Evolutionary conservation across 2,329 filamentous ascomycete species (phyloP).

Genomic region (Endoconidiophora laricicola): DNA sequence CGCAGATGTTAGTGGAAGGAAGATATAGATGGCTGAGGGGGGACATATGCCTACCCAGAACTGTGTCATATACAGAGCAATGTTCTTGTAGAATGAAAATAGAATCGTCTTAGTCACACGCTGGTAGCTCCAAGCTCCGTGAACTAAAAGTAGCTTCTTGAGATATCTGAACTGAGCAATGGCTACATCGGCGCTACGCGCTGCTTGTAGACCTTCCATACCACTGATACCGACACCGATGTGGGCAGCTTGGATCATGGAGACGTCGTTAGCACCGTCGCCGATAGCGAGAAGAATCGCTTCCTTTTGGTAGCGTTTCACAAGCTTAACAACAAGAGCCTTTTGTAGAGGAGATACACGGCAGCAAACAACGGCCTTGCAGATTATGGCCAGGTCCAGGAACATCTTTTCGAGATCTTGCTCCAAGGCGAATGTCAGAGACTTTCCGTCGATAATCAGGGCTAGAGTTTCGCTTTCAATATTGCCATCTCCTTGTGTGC

Average conservation of each 20-base stretch:
- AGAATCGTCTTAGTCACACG: slow-evolving; percentile 92
- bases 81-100: slow-evolving; percentile 99
- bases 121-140: slow-evolving; percentile 95
- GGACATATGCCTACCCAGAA: slow-evolving; percentile 62
- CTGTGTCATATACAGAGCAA: slow-evolving; percentile 94
- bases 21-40: not conserved
- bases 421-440: slow-evolving; percentile 81
- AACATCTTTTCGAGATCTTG: slow-evolving; percentile 88
- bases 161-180: slow-evolving; percentile 94
- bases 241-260: slow-evolving; percentile 98
- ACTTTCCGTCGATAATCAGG: slow-evolving; percentile 90
- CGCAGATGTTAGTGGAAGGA: slow-evolving; percentile 16
- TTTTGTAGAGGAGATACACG: slow-evolving; percentile 96
- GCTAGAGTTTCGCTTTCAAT: slow-evolving; percentile 77
- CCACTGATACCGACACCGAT: slow-evolving; percentile 96
- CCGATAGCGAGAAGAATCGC: slow-evolving; percentile 88
- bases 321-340: slow-evolving; percentile 90
- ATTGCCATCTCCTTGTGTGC: slow-evolving; percentile 59
- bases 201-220: slow-evolving; percentile 90
- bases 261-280: slow-evolving; percentile 97
- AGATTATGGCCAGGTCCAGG: slow-evolving; percentile 81
- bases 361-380: slow-evolving; percentile 97
- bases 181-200: slow-evolving; percentile 84
- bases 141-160: slow-evolving; percentile 82
- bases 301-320: slow-evolving; percentile 81